Evolutionary conservation across 345 rosid genomes (phyloP).

Genomic region (Acer saccharum): DNA sequence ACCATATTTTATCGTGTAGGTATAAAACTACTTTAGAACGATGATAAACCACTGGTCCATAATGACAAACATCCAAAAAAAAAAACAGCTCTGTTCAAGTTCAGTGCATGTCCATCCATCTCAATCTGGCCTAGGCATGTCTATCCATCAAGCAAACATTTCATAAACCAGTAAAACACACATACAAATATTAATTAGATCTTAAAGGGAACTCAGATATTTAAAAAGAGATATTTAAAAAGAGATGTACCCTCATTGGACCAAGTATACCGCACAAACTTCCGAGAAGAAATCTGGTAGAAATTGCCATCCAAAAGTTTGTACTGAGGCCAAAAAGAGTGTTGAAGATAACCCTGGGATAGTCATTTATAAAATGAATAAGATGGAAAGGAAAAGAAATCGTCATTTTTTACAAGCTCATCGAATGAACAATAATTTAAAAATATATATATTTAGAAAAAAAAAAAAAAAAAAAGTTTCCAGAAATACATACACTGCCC

Average conservation of each 20-base stretch:
- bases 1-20: neutral
- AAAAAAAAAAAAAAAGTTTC: neutral
- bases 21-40: neutral
- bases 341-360: slow-evolving; percentile 81
- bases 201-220: neutral
- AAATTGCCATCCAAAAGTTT: slow-evolving; percentile 93
- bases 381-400: neutral
- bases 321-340: slow-evolving; percentile 84
- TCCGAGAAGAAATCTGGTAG: slow-evolving; percentile 82
- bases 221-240: neutral
- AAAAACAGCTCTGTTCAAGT: neutral
- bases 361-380: neutral
- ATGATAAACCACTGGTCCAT: neutral
- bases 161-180: neutral
- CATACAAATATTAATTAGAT: neutral
- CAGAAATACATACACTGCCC: slow-evolving; percentile 56
- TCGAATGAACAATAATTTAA: neutral
- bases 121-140: neutral
- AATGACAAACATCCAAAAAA: neutral
- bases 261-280: slow-evolving; percentile 89
- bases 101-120: neutral
- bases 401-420: neutral
- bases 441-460: too few relatives aligned
- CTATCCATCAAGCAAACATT: slow-evolving; percentile 13
- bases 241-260: slow-evolving; percentile 47